These are phyloP conservation scores for Cenchrus purpureus DNA, from an alignment of 176 grass and related monocot genomes.

Conservation along the genomic window DNA sequence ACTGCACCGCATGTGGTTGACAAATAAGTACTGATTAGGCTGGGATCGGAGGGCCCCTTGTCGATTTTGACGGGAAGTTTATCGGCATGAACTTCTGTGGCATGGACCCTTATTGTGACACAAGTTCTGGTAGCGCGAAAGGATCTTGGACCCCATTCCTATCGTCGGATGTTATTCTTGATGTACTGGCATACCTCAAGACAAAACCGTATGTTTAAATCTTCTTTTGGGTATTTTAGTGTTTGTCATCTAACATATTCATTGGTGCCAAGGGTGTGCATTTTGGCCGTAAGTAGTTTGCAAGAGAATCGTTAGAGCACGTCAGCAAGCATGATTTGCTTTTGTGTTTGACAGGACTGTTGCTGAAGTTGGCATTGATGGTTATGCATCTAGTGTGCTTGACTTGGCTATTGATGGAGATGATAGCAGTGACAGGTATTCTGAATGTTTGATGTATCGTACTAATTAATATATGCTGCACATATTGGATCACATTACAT, in stretches of 20 bases:
- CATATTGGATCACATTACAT: not conserved
- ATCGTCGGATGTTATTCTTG: not conserved
- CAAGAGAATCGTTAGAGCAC: too few species aligned
- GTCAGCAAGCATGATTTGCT: not conserved
- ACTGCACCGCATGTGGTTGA: not conserved
- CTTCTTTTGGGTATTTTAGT: not conserved
- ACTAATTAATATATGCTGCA: too few species aligned
- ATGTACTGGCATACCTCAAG: constrained; percentile 4
- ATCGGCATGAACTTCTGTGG: constrained; percentile 28
- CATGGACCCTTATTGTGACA: too few species aligned
- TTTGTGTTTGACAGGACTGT: not conserved
- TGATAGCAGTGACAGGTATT: not conserved
- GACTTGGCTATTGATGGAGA: not conserved
- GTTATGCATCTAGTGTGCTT: not conserved
- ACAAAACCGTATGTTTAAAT: not conserved
- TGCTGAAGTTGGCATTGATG: not conserved
- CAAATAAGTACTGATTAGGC: constrained; percentile 19
- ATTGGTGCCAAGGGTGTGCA: too few species aligned
- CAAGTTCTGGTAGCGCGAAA: not conserved
- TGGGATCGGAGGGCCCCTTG: constrained; percentile 23
- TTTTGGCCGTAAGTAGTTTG: too few species aligned
- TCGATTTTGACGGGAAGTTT: not conserved
- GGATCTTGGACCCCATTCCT: constrained; percentile 10
- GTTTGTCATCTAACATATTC: too few species aligned
- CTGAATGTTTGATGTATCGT: not conserved